phyloP scores from a whole-genome alignment of 768 basidiomycete species.

The Gyrodon lividus region DNA sequence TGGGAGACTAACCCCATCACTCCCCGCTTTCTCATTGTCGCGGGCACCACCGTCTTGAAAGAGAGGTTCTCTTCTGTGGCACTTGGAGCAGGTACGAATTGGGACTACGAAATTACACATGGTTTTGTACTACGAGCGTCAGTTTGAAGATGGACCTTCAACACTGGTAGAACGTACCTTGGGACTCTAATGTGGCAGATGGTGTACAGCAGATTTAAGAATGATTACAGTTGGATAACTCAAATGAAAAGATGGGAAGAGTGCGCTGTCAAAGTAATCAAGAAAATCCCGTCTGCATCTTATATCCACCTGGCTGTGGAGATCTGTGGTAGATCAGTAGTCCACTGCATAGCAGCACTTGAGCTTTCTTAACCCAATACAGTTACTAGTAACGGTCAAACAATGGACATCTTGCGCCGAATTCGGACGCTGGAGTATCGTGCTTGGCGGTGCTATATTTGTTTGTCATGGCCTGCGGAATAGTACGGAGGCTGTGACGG shows the following conservation, averaged over 20 bases:
- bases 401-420: conserved; percentile 1
- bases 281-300: not conserved
- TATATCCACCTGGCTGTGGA: not conserved
- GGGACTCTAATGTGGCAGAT: not conserved
- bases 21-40: conserved; percentile 18
- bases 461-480: too few species aligned
- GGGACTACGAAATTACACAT: conserved; percentile 33
- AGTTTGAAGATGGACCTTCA: not conserved
- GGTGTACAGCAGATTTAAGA: not conserved
- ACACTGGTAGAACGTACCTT: not conserved
- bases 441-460: too few species aligned
- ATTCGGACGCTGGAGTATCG: too few species aligned
- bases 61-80: conserved; percentile 24
- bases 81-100: conserved; percentile 32
- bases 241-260: not conserved
- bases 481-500: too few species aligned
- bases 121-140: conserved; percentile 4
- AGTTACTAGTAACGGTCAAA: not conserved
- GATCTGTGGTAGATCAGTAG: not conserved
- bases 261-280: not conserved
- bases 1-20: conserved; percentile 16
- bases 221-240: not conserved
- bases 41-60: conserved; percentile 16
- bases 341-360: conserved; percentile 6
- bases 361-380: conserved; percentile 13